Base-by-base conservation (phyloP, 345 rosid genomes). In the Euphorbia tirucalli region DNA sequence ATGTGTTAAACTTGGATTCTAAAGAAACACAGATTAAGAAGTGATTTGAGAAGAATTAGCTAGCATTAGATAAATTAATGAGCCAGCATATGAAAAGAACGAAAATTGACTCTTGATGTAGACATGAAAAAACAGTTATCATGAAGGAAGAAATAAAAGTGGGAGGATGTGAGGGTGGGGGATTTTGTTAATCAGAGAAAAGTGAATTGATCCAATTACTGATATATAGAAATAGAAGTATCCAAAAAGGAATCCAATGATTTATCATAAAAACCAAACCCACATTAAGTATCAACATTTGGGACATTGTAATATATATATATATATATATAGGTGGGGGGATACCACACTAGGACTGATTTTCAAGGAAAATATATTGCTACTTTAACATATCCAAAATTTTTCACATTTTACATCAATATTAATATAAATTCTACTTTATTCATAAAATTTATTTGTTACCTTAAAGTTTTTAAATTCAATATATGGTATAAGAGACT, bases 221-320 rank as follows among this genome's bases (percentile, higher is more conserved):
- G 22, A 60, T 46, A 46, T 11, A 46, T 46, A 2, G 52, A 46
- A 46, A 46, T 65, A 72, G 56, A 70, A 30, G 66, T 65, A 46
- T 44, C 41, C 46, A 61, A 67, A 65, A 69, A 49, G 82, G 83
- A 78, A 83, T 83, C 86, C 82, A 72, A 80, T 74, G 81, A 68
- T 41, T 61, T 21, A 44, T 66, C 59, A 59, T 3, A 72, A 61
- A 60, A 75, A 72, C 39, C 41, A 44, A 62, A 68, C 57, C n/a
- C 65, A 72, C 32, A 71, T 77, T 19, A n/a, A 37, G 3, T 37
- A 74, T 71, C 31, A 72, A 74, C 60, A 75, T 66, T 82, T 72
- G 80, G 83, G 84, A 64, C 81, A 80, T 61, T 60, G 71, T n/a
- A 77, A 52, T 65, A 64, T 59, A 46, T 75, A 24, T 41, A 41